Base-by-base conservation (phyloP, 2,329 filamentous ascomycete genomes). In the Parastagonospora nodorum region DNA sequence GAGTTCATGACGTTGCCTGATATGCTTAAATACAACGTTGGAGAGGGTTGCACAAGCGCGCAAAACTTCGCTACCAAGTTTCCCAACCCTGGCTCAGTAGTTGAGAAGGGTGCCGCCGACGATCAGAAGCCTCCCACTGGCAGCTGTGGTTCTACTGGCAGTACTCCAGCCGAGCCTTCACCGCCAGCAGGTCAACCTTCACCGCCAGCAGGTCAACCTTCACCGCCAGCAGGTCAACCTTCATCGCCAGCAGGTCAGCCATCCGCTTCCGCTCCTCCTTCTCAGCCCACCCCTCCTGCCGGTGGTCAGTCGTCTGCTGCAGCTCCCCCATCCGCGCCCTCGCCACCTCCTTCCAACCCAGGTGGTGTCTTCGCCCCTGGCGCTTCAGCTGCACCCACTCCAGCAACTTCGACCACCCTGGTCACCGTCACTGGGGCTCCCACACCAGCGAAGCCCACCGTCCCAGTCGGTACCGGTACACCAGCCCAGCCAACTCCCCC, bases 11-110 rank as follows among this genome's bases (percentile, higher is more conserved):
- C 77, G 0, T 86, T 95, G 35, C 90, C 90, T 0, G 78, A 87
- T 47, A 87, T 94, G 83, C 84, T 92, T 36, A 78, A 86, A 1
- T 86, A 88, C 58, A 94, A 94, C 75, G 76, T 92, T 52, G 64
- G 33, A n/a, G 78, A 40, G 8, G 48, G 45, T 10, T 91, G 88
- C 74, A 73, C 57, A 1, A 87, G 83, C 10, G 65, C 61, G 0
- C 80, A 85, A 38, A 71, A 71, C 37, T 67, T 72, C 1, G 84
- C 89, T 53, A 76, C 87, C 51, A 69, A 79, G 24, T 3, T 24
- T 24, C 19, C 19, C 19, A 24, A 24, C 19, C 19, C 19, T 24
- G 19, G 90, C 44, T 51, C 75, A 1, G 81, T 79, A 2, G 77
- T 85, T 4, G 80, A 86, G 48, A 74, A 73, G 9, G 74, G 57